Evolutionary conservation across 1,284 basidiomycete species (phyloP).

Genomic region (Baeospora myosura): DNA sequence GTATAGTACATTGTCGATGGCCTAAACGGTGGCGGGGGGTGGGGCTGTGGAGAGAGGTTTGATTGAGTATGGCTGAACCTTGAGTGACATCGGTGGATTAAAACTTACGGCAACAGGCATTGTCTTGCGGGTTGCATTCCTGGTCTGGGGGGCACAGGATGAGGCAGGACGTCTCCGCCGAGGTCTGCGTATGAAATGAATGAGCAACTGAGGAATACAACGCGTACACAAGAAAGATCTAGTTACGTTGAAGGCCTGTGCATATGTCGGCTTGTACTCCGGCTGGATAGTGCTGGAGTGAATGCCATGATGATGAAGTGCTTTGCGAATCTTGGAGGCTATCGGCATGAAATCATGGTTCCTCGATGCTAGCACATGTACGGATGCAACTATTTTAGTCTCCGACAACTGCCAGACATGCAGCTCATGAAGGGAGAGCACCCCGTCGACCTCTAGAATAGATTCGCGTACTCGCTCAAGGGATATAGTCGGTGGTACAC

Average conservation of each 20-base stretch:
- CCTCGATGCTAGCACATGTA: slow-evolving; percentile 85
- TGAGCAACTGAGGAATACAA: too few relatives aligned
- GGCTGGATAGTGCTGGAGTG: slow-evolving; percentile 91
- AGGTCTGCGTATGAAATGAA: slow-evolving; percentile 26
- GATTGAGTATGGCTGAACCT: slow-evolving; percentile 3
- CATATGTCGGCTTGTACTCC: too few relatives aligned
- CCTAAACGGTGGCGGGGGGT: slow-evolving; percentile 35
- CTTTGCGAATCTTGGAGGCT: slow-evolving; percentile 76
- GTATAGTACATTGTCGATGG: slow-evolving; percentile 3
- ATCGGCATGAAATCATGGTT: slow-evolving; percentile 87
- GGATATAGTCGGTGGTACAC: slow-evolving; percentile 85
- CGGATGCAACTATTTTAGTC: slow-evolving; percentile 70
- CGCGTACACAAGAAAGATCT: too few relatives aligned
- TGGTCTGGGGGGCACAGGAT: slow-evolving; percentile 54
- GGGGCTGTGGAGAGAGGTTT: slow-evolving; percentile 32
- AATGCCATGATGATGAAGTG: slow-evolving; percentile 86
- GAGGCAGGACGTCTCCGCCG: slow-evolving; percentile 40
- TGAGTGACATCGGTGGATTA: slow-evolving; percentile 4
- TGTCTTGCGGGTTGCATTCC: slow-evolving; percentile 60
- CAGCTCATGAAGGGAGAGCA: slow-evolving; percentile 88
- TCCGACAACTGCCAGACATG: slow-evolving; percentile 95
- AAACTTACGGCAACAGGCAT: slow-evolving; percentile 76
- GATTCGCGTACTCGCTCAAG: slow-evolving; percentile 79
- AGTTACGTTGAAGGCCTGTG: too few relatives aligned
- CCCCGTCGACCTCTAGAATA: slow-evolving; percentile 79